Evolutionary conservation across 2,329 filamentous ascomycete genomes (phyloP).

Genomic region (Botrytis medusae): DNA sequence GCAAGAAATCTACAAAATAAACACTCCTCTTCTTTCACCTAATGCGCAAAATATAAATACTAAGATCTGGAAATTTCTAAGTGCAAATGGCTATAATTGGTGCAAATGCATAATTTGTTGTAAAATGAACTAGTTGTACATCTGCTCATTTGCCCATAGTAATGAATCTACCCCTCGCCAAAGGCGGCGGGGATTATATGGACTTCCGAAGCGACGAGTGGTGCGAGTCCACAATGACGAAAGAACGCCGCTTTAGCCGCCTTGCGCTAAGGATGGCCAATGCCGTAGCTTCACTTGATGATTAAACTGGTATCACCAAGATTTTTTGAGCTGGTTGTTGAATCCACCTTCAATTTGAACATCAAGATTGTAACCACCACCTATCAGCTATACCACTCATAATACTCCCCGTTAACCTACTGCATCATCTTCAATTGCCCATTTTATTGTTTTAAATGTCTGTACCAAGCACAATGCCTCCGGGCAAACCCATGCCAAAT

Average conservation of each 20-base stretch:
- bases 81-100: background rate
- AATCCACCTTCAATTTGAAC: constrained; percentile 22
- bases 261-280: constrained; percentile 7
- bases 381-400: constrained; percentile 29
- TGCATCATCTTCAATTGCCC: constrained; percentile 31
- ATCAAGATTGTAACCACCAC: constrained; percentile 23
- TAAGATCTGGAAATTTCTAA: no score
- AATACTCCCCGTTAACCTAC: constrained; percentile 26
- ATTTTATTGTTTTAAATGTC: constrained; percentile 34
- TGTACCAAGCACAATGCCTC: constrained; percentile 33
- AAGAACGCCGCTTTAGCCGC: constrained; percentile 20
- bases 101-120: background rate
- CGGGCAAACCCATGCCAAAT: constrained; percentile 34
- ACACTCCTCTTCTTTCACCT: background rate
- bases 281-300: constrained; percentile 29
- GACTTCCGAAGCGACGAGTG: background rate
- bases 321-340: constrained; percentile 23
- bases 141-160: background rate
- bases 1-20: background rate
- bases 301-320: constrained; percentile 24
- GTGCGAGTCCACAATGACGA: constrained; percentile 18
- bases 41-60: background rate
- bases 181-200: constrained; percentile 15
- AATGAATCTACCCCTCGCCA: constrained; percentile 5
- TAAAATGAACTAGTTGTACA: background rate